Conservation (phyloP, 2,329 filamentous ascomycete species). For the Neopestalotiopsis clavispora region DNA sequence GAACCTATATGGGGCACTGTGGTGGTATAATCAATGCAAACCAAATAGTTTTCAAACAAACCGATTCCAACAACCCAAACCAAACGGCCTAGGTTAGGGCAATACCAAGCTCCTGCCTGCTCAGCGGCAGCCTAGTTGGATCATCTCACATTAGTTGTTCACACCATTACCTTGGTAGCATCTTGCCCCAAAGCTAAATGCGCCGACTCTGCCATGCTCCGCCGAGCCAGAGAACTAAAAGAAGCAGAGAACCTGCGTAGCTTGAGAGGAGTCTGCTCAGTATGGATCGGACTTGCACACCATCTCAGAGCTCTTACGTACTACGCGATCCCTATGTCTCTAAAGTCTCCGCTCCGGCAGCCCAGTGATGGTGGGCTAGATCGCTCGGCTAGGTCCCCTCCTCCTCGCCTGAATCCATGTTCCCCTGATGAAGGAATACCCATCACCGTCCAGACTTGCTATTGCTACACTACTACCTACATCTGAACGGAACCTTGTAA, state of each 20-base stretch:
- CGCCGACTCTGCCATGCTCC: background rate
- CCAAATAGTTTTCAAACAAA: too few relatives aligned
- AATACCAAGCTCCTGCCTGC: background rate
- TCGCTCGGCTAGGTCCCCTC: constrained; percentile 1
- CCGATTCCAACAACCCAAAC: too few relatives aligned
- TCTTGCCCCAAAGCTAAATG: background rate
- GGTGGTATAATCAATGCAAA: too few relatives aligned
- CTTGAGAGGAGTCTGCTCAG: background rate
- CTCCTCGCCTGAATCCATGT: constrained; percentile 4
- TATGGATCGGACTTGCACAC: constrained; percentile 1
- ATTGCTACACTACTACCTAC: background rate
- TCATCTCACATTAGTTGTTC: constrained; percentile 1
- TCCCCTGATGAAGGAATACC: background rate
- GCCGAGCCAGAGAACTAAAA: constrained; percentile 5
- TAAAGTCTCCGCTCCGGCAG: constrained; percentile 4
- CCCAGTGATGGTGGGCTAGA: constrained; percentile 6
- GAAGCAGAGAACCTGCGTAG: background rate
- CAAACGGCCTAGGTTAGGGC: too few relatives aligned
- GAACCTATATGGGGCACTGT: background rate
- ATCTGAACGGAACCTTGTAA: background rate
- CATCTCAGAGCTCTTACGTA: constrained; percentile 15
- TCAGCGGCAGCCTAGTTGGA: background rate
- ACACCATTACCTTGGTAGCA: background rate
- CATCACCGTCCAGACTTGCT: background rate
- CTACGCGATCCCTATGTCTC: constrained; percentile 6